Evolutionary conservation across 257 asterid genomes (phyloP).

Genomic region (Przewalskia tangutica): DNA sequence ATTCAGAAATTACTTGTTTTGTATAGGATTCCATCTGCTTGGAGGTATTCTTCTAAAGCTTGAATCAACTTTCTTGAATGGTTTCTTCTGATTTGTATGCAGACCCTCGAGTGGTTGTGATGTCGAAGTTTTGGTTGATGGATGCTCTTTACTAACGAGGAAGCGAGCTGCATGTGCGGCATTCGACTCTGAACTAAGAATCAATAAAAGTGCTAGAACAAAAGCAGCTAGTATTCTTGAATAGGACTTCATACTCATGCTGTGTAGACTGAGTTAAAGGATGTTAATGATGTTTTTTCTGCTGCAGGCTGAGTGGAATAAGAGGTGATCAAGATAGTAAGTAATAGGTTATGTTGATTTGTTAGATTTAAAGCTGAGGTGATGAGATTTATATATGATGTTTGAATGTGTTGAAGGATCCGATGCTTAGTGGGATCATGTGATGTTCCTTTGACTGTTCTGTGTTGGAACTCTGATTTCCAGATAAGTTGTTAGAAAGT

Average conservation of each 20-base stretch:
- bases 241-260: slow-evolving; percentile 20
- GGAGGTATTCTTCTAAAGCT: slow-evolving; percentile 43
- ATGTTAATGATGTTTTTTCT: background rate
- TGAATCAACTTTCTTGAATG: slow-evolving; percentile 39
- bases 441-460: slow-evolving; percentile 42
- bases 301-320: background rate
- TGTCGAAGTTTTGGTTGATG: slow-evolving; percentile 9
- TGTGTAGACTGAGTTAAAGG: slow-evolving; percentile 3
- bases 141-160: slow-evolving; percentile 6
- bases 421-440: slow-evolving; percentile 44
- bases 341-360: background rate
- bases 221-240: slow-evolving; percentile 18
- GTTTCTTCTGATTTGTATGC: slow-evolving; percentile 24
- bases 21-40: slow-evolving; percentile 57
- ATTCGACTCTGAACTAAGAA: slow-evolving; percentile 25
- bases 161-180: slow-evolving; percentile 20
- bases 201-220: slow-evolving; percentile 30
- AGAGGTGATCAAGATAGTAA: background rate
- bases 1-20: slow-evolving; percentile 49
- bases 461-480: slow-evolving; percentile 37
- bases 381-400: slow-evolving; percentile 10
- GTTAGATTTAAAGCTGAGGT: slow-evolving; percentile 9
- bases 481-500: slow-evolving; percentile 27
- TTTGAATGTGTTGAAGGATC: slow-evolving; percentile 21
- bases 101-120: slow-evolving; percentile 26